A percentile compares a stretch with the other conserved stretches of the same genome.
These are phyloP conservation scores for Ilyonectria mors-panacis DNA, from an alignment of 2,329 filamentous ascomycete species.

Conservation along the genomic window DNA sequence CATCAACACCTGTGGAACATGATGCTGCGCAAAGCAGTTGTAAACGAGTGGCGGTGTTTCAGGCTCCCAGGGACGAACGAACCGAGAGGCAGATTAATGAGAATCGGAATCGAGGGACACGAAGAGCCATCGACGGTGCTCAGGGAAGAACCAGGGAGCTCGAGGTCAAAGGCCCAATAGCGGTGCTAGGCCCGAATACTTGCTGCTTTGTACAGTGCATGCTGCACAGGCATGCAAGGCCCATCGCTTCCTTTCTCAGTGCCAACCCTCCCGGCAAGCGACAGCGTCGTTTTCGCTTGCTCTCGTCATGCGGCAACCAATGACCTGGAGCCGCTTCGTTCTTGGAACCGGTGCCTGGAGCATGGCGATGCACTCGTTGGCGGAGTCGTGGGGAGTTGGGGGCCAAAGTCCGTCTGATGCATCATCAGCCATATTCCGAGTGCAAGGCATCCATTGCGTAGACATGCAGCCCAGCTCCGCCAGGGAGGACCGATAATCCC, in stretches of 20 bases:
- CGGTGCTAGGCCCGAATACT: constrained; percentile 19
- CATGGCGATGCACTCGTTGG: constrained; percentile 21
- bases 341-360: constrained; percentile 29
- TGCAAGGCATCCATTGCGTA: constrained; percentile 3
- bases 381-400: constrained; percentile 15
- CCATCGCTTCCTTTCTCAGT: constrained; percentile 26
- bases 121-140: background rate
- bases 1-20: background rate
- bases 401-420: constrained; percentile 18
- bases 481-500: constrained; percentile 7
- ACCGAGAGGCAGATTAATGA: background rate
- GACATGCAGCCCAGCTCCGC: constrained; percentile 20
- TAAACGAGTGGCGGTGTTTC: background rate
- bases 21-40: background rate
- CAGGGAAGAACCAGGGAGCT: background rate
- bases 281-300: constrained; percentile 22
- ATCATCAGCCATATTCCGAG: constrained; percentile 11
- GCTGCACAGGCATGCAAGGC: constrained; percentile 30
- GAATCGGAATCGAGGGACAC: background rate
- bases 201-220: constrained; percentile 23
- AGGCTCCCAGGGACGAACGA: background rate
- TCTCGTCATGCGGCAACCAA: constrained; percentile 14
- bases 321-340: constrained; percentile 1
- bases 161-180: constrained; percentile 1
- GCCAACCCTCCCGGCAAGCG: constrained; percentile 15